Base-by-base conservation (phyloP, 257 asterid species). In the Solanum piurae region DNA sequence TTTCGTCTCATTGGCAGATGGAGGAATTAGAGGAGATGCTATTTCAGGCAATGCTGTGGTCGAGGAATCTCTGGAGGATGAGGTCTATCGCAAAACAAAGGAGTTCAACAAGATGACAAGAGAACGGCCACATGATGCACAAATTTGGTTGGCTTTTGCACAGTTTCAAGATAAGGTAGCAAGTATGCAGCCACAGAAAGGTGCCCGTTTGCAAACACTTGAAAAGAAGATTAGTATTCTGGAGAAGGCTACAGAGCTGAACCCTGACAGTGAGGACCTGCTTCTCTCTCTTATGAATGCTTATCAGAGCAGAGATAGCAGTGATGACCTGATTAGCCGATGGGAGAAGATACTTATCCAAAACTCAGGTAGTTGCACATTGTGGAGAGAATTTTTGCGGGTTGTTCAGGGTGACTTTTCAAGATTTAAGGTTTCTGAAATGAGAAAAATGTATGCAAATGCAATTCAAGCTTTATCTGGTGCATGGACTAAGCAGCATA, bases 51-150 rank as follows among this genome's bases (percentile, higher is more conserved):
- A 89, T 86, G 77, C 88, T 46, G 89, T 93, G 83, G 88, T 96
- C 85, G 98, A 95, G 92, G 99, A 95, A 90, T 97, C 99, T 20
- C 92, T 96, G 98, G 99, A 97, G 93, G 99, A 96, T 55, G 98
- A 94, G 92, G 91, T 95, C 31, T 87, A 91, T 85, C 94, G 98
- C 34, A 94, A 94, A 91, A 97, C 99, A 18, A 97, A 92, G 90
- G 99, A 95, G 84, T 97, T 96, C 91, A 97, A 94, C 91, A 93
- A 85, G 87, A 89, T 90, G 95, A 96, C 99, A 1, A 93, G 99
- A 89, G 99, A 97, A 88, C 93, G 88, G 21, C 99, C 99, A n/a
- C 96, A 91, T 27, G 98, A 96, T 87, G 98, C 91, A 90, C 93
- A 94, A 52, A 82, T 88, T 52, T 97, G 99, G 99, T 84, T 94